phyloP scores from a whole-genome alignment of 148 eudicot genomes.

The Vaccinium macrocarpon region DNA sequence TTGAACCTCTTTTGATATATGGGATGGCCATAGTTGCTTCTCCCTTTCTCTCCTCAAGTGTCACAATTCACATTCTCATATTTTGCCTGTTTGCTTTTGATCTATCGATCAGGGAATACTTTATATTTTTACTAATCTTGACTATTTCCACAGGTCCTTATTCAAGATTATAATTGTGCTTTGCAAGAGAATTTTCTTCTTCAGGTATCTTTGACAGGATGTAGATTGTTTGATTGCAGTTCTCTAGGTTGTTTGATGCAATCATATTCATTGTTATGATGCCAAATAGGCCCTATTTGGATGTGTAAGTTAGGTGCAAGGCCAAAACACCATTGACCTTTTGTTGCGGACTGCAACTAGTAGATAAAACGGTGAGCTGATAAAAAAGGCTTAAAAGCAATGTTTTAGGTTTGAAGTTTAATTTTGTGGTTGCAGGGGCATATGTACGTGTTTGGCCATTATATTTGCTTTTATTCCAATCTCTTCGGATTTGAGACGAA shows the following conservation, averaged over 20 bases:
- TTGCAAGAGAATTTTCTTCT: slow-evolving; percentile 94
- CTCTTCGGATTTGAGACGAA: slow-evolving; percentile 98
- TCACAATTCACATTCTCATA: not conserved
- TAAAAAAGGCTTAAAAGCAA: not conserved
- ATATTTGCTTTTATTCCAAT: slow-evolving; percentile 92
- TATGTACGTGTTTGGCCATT: slow-evolving; percentile 84
- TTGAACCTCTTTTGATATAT: not conserved
- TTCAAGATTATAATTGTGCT: slow-evolving; percentile 96
- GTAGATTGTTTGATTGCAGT: not conserved
- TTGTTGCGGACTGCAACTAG: not conserved
- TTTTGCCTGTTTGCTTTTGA: not conserved
- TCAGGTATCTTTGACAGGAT: slow-evolving; percentile 49
- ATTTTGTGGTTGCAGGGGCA: slow-evolving; percentile 79
- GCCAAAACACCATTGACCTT: not conserved
- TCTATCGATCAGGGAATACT: not conserved
- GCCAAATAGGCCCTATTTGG: not conserved
- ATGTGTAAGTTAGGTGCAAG: not conserved
- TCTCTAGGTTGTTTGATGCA: not conserved
- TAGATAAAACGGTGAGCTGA: not conserved
- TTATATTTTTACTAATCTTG: slow-evolving; percentile 17
- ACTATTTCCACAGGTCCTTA: slow-evolving; percentile 53
- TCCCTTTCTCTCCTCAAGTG: not conserved
- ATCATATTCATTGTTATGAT: not conserved
- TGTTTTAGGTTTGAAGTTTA: slow-evolving; percentile 4
- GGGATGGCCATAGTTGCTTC: not conserved